phyloP scores from a whole-genome alignment of 441 rosid genomes.

The California macrophylla region DNA sequence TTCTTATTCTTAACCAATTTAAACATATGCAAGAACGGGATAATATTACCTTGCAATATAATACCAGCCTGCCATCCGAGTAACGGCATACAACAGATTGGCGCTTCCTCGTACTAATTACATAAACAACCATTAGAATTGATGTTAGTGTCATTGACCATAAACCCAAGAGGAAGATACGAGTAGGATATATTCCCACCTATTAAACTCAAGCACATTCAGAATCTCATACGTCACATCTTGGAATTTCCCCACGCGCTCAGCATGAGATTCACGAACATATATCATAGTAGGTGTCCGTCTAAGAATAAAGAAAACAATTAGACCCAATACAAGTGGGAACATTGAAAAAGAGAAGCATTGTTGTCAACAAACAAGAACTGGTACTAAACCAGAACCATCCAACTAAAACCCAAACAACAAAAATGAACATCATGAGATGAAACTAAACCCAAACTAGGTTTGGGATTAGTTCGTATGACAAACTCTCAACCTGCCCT shows the following conservation, averaged over 20 bases:
- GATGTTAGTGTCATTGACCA: conserved; percentile 23
- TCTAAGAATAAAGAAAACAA: conserved; percentile 36
- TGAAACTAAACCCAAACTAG: neutral
- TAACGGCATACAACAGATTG: conserved; percentile 95
- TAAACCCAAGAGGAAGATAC: conserved; percentile 14
- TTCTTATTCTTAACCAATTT: conserved; percentile 4
- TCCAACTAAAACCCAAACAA: conserved; percentile 11
- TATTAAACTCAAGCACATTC: conserved; percentile 96
- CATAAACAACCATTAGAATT: conserved; percentile 19
- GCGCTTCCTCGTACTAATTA: conserved; percentile 88
- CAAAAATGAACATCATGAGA: neutral
- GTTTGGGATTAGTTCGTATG: neutral
- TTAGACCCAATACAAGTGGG: conserved; percentile 14
- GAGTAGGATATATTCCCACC: conserved; percentile 36
- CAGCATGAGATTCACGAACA: conserved; percentile 93
- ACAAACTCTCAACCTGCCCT: neutral
- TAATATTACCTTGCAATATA: conserved; percentile 81
- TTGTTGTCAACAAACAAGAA: neutral
- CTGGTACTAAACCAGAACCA: conserved; percentile 6
- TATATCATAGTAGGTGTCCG: conserved; percentile 93
- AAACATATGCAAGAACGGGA: conserved; percentile 13
- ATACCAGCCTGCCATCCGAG: conserved; percentile 83
- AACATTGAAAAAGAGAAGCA: neutral
- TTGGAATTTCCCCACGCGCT: conserved; percentile 76
- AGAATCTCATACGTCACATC: conserved; percentile 84